A percentile compares a stretch with the other conserved stretches of the same genome.
phyloP scores from a whole-genome alignment of 306 rosid species.

The Geum urbanum region DNA sequence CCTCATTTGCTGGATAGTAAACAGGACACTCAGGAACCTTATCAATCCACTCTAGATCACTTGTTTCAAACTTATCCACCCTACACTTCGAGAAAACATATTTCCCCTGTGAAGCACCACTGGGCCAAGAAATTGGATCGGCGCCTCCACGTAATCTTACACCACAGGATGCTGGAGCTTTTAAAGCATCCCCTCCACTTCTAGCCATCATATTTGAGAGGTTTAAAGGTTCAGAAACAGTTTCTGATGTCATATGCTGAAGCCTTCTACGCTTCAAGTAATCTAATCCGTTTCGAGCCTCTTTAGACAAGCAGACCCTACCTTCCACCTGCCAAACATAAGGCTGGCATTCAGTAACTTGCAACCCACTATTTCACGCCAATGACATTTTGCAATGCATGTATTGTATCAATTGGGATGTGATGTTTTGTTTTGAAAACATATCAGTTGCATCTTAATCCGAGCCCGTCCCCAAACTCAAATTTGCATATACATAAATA shows the following conservation, averaged over 20 bases:
- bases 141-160: conserved; percentile 52
- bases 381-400: not conserved
- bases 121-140: conserved; percentile 25
- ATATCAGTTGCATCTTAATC: not conserved
- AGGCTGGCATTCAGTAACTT: not conserved
- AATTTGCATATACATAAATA: not conserved
- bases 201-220: conserved; percentile 57
- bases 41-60: conserved; percentile 80
- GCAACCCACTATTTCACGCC: not conserved
- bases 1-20: conserved; percentile 79
- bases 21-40: conserved; percentile 87
- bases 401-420: not conserved
- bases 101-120: conserved; percentile 26
- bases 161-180: conserved; percentile 69
- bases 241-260: conserved; percentile 50
- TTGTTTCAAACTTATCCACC: conserved; percentile 84
- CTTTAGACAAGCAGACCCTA: conserved; percentile 63
- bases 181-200: conserved; percentile 92
- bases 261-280: conserved; percentile 70
- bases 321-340: conserved; percentile 70
- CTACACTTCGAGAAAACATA: conserved; percentile 53
- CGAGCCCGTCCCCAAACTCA: not conserved
- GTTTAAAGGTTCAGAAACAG: conserved; percentile 37
- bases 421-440: no score
- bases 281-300: conserved; percentile 70